Conservation (phyloP, 2,329 filamentous ascomycete species). For the Aureobasidium mangrovei region DNA sequence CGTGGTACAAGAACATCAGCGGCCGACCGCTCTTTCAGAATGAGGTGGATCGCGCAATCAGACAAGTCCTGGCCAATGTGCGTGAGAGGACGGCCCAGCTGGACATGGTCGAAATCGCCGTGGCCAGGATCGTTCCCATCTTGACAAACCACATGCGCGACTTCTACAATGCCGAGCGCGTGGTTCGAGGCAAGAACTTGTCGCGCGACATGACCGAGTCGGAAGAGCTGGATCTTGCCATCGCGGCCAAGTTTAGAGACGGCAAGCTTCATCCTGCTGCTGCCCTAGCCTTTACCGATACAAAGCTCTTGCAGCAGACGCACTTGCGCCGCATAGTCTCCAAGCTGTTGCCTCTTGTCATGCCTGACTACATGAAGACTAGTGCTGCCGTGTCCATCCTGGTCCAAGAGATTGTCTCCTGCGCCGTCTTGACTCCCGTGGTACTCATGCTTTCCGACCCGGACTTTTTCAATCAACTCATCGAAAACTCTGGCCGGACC, state of each 20-base stretch:
- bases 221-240: conserved; percentile 88
- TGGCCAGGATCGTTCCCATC: conserved; percentile 76
- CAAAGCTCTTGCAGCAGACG: conserved; percentile 76
- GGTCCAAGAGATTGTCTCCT: conserved; percentile 82
- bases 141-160: conserved; percentile 82
- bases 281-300: conserved; percentile 72
- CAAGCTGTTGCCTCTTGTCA: conserved; percentile 61
- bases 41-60: conserved; percentile 74
- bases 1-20: conserved; percentile 86
- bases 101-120: conserved; percentile 76
- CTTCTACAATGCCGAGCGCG: conserved; percentile 81
- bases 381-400: conserved; percentile 75
- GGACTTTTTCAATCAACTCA: conserved; percentile 94
- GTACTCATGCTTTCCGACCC: conserved; percentile 77
- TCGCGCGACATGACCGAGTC: conserved; percentile 89
- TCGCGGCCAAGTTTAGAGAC: conserved; percentile 87
- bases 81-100: conserved; percentile 63
- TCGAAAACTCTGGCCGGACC: conserved; percentile 66
- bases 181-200: conserved; percentile 77
- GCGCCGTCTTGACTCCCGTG: conserved; percentile 77
- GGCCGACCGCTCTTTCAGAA: conserved; percentile 70
- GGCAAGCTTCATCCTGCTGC: conserved; percentile 83
- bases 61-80: conserved; percentile 61
- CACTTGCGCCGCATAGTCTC: conserved; percentile 71
- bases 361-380: conserved; percentile 64